Evolutionary conservation across 495 filamentous ascomycete genomes (phyloP).

Genomic region (Trichoderma erinaceum): DNA sequence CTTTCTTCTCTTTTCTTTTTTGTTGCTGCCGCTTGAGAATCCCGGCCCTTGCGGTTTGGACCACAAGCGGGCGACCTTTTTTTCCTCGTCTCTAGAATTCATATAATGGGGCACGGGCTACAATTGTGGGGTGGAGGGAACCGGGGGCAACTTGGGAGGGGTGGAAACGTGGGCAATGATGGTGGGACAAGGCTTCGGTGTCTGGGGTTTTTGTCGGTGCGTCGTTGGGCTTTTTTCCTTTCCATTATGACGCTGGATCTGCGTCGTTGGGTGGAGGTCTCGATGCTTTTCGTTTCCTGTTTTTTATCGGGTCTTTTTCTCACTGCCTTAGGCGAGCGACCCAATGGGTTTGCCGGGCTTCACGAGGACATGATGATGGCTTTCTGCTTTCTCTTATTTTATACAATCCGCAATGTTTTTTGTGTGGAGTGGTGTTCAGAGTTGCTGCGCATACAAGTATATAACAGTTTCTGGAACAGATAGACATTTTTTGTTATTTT

Average conservation of each 20-base stretch:
- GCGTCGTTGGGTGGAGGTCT: slow-evolving; percentile 15
- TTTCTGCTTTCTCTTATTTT: background rate
- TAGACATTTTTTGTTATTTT: background rate
- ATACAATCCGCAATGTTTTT: background rate
- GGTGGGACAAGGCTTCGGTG: slow-evolving; percentile 13
- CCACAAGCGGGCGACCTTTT: background rate
- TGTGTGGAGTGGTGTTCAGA: background rate
- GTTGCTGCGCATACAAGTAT: slow-evolving; percentile 2
- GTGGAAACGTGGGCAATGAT: slow-evolving; percentile 9
- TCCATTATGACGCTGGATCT: slow-evolving; percentile 10
- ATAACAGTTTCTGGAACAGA: slow-evolving; percentile 9
- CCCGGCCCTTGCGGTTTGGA: background rate
- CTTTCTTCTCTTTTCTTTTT: background rate
- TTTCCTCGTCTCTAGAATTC: slow-evolving; percentile 5
- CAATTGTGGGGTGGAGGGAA: slow-evolving; percentile 12
- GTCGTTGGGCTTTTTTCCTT: slow-evolving; percentile 8
- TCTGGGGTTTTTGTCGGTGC: slow-evolving; percentile 11
- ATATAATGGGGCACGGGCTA: slow-evolving; percentile 9
- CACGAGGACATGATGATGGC: slow-evolving; percentile 4
- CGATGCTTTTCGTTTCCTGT: slow-evolving; percentile 12
- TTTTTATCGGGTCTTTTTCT: slow-evolving; percentile 1
- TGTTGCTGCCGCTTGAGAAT: background rate
- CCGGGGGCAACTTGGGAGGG: slow-evolving; percentile 10
- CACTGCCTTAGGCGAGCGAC: background rate
- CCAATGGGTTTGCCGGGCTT: background rate